Base-by-base conservation (phyloP, 495 filamentous ascomycete species). In the Cenococcum geophilum region DNA sequence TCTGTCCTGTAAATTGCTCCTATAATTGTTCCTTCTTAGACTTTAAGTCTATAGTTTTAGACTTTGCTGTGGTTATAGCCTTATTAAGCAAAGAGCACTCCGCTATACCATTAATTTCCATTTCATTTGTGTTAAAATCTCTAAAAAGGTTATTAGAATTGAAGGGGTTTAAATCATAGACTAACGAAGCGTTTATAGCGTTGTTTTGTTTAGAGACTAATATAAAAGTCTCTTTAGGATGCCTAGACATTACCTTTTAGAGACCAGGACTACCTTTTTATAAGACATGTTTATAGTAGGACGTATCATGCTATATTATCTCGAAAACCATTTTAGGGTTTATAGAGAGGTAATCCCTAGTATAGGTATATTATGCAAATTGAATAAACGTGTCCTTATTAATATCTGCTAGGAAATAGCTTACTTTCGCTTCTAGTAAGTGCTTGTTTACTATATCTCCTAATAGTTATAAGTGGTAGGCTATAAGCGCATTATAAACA, bases 341-440 rank as follows among this genome's bases (percentile, higher is more conserved):
- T 22, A 18, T 18, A n/a, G 20, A 49, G 20, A n/a, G 20, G 20
- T 49, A 49, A 22, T 49, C 20, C 45, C 45, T 18, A 18, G 45
- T 49, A 22, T n/a, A 49, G 45, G 45, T 18, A 49, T 49, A 22
- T 22, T 49, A 20, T 20, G 45, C 45, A 49, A 49, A 49, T 49
- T 20, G 20, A 18, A 49, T 20, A 49, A 49, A 49, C 20, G 20
- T 49, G 6, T 49, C 45, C 45, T 49, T 20, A 49, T 49, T 20
- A 49, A 49, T 6, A 22, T 49, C 20, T 49, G 9, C 45, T 20
- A 49, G 20, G 6, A 49, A 16, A 22, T 18, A 49, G 45, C 45
- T 49, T n/a, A 49, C 45, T 49, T 49, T 49, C 20, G 20, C 20
- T n/a, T 49, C 20, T 20, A 49, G 20, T 16, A 49, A 22, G 45